Percentiles rank a stretch among this genome's conserved stretches.
Conservation (phyloP, 768 basidiomycete species). For the Pisolithus tinctorius region DNA sequence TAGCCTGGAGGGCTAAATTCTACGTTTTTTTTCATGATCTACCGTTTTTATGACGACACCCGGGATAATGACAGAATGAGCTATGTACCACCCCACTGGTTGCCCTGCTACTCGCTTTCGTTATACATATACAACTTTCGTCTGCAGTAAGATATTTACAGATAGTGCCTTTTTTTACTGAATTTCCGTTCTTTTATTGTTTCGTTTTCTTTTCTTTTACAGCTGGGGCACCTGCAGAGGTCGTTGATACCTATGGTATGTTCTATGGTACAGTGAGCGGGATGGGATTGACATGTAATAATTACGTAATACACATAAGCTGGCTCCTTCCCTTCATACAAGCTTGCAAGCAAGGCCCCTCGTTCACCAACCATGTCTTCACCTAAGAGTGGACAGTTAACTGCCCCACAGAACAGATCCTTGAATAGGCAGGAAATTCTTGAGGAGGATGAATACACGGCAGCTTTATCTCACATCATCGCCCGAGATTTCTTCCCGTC, state of each 20-base stretch:
- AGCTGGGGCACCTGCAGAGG: neutral
- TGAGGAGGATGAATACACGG: conserved; percentile 94
- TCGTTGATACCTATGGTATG: neutral
- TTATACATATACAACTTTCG: neutral
- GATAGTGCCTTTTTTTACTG: neutral
- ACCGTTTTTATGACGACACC: conserved; percentile 21
- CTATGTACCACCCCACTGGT: conserved; percentile 1
- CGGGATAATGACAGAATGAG: conserved; percentile 11
- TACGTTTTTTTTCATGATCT: conserved; percentile 13
- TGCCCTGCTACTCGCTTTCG: conserved; percentile 11
- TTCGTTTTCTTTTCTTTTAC: neutral
- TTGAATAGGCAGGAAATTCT: conserved; percentile 67
- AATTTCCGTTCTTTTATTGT: neutral
- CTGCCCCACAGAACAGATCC: conserved; percentile 40
- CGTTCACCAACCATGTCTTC: conserved; percentile 22
- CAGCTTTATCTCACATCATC: conserved; percentile 85
- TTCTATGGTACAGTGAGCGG: neutral
- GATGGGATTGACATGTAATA: neutral
- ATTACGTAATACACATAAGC: neutral
- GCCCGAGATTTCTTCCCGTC: conserved; percentile 98
- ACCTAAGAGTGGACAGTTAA: conserved; percentile 20
- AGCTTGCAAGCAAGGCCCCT: neutral
- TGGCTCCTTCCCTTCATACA: too few species aligned
- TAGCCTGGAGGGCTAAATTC: conserved; percentile 1
- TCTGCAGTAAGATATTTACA: neutral